Conservation (phyloP, 2,329 filamentous ascomycete genomes). For the Mycosphaerelloides madeirae region DNA sequence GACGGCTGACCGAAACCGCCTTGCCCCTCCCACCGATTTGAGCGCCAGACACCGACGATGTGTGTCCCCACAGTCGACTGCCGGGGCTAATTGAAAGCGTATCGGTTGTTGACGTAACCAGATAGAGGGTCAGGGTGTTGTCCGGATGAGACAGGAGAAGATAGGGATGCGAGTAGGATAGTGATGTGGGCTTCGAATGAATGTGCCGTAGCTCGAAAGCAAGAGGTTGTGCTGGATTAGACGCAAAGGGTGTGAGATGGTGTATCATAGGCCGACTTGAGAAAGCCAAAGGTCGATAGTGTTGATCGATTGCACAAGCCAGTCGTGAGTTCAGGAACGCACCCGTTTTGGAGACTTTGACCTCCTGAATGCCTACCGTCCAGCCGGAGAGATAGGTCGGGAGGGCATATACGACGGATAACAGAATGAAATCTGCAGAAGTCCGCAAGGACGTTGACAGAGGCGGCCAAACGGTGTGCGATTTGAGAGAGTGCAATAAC, state of each 20-base stretch:
- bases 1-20: constrained; percentile 78
- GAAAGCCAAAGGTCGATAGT: constrained; percentile 40
- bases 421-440: constrained; percentile 60
- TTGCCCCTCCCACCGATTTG: constrained; percentile 81
- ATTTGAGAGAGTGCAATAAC: constrained; percentile 72
- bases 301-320: constrained; percentile 47
- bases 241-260: constrained; percentile 18
- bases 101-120: constrained; percentile 68
- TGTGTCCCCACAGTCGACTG: constrained; percentile 82
- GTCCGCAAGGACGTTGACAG: constrained; percentile 78
- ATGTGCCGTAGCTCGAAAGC: constrained; percentile 27
- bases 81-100: constrained; percentile 65
- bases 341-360: constrained; percentile 58
- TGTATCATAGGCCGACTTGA: constrained; percentile 25
- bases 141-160: constrained; percentile 78
- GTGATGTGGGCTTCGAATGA: constrained; percentile 42
- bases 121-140: constrained; percentile 78
- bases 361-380: constrained; percentile 87
- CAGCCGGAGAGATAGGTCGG: constrained; percentile 72
- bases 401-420: constrained; percentile 82
- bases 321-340: constrained; percentile 47
- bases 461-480: constrained; percentile 72
- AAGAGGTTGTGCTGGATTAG: constrained; percentile 9
- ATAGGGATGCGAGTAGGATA: constrained; percentile 69
- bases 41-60: constrained; percentile 79